Evolutionary conservation across 306 rosid species (phyloP), one percentile per base, ranked within the genome.

Genomic region (Purshia tridentata): DNA sequence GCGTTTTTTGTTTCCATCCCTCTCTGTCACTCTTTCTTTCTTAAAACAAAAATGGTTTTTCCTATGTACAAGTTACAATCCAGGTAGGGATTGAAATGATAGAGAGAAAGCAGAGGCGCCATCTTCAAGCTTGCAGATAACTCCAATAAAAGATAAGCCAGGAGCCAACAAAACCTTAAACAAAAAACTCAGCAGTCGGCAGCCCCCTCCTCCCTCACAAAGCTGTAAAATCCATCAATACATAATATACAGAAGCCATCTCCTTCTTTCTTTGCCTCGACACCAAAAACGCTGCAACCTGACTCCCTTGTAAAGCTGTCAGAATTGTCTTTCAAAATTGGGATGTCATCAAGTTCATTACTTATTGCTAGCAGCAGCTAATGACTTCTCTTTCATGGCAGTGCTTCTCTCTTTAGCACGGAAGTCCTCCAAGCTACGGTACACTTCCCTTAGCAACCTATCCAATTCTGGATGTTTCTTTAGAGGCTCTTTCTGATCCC

Each of bases 371-470:
- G 45, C 78, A 29, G 22, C 47, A 4, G 44, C 79, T 82, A 82
- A 39, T 75, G 72, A 19, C 53, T 10, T 84, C 68, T 82, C 91
- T 78, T 84, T 88, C 65, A 53, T 68, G 1, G 70, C 29, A 42
- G 41, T 73, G 52, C 67, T 69, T 86, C 79, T 89, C 78, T 94
- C 99, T 80, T 84, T 88, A 4, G 95, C 89, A 10, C 90, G 97
- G 51, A 94, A 94, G 75, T 91, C 91, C 2, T 86, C 96, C 90
- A 94, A 76, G 75, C 91, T 84, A 7, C 86, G 82, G 78, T 87
- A 94, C 67, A 91, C 95, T 79, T 91, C 96, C 50, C 69, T 78
- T 58, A 94, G 97, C 84, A 94, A 78, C 82, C 56, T 81, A 9
- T 88, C 96, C 82, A 94, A 77, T 76, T 91, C 99, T 11, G 86